Conservation (phyloP, 164 flowering plant genomes). For the Stephania cephalantha region DNA sequence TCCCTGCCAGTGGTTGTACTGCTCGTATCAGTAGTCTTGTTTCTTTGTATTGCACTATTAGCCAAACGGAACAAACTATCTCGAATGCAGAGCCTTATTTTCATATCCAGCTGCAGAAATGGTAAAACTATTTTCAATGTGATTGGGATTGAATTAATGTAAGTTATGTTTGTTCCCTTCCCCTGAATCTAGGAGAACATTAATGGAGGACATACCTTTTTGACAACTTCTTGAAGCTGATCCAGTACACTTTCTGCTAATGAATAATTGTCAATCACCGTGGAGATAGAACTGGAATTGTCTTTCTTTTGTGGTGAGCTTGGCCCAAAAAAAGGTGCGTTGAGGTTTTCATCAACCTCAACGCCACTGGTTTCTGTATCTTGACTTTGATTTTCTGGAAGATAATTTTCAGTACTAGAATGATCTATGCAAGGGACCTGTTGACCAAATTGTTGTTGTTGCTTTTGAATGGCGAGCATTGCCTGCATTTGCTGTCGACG, state of each 20-base stretch:
- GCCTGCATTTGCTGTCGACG: slow-evolving; percentile 86
- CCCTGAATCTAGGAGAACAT: slow-evolving; percentile 5
- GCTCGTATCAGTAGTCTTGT: slow-evolving; percentile 43
- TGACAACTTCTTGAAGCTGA: slow-evolving; percentile 61
- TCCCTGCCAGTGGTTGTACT: slow-evolving; percentile 38
- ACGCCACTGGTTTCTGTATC: slow-evolving; percentile 24
- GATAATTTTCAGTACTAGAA: slow-evolving; percentile 21
- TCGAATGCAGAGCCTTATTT: slow-evolving; percentile 56
- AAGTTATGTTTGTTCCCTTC: not conserved
- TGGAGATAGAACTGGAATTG: slow-evolving; percentile 36
- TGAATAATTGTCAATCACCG: slow-evolving; percentile 34
- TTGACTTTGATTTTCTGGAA: slow-evolving; percentile 27
- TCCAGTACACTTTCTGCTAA: slow-evolving; percentile 46
- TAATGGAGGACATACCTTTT: slow-evolving; percentile 38
- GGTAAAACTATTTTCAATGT: slow-evolving; percentile 4
- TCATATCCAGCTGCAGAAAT: slow-evolving; percentile 61
- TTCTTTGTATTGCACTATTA: slow-evolving; percentile 69
- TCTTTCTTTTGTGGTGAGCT: slow-evolving; percentile 41
- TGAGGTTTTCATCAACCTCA: slow-evolving; percentile 35
- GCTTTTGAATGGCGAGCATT: slow-evolving; percentile 79
- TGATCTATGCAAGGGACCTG: slow-evolving; percentile 27
- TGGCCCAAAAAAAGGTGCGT: slow-evolving; percentile 28
- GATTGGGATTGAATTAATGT: slow-evolving; percentile 1
- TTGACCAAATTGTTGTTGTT: slow-evolving; percentile 55
- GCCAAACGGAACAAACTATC: slow-evolving; percentile 89